Evolutionary conservation across 441 rosid genomes (phyloP).

Genomic region (Populus hybrid): DNA sequence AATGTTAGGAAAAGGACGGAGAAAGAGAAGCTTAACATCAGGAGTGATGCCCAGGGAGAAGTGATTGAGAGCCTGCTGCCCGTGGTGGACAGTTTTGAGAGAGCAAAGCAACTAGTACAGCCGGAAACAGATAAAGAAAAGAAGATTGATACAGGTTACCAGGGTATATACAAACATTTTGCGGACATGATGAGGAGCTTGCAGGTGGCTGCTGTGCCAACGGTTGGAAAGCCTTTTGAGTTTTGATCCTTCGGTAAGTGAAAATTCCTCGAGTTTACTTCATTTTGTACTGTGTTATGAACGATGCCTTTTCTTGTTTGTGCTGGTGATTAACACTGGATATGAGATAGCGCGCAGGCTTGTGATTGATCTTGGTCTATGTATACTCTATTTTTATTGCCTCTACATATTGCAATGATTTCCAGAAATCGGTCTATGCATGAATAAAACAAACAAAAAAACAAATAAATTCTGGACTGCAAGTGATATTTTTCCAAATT

Average conservation of each 20-base stretch:
- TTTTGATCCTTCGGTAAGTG: slow-evolving; percentile 76
- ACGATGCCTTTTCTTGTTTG: neutral
- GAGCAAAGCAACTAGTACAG: slow-evolving; percentile 56
- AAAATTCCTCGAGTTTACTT: neutral
- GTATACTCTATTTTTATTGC: neutral
- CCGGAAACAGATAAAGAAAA: slow-evolving; percentile 66
- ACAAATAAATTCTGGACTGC: neutral
- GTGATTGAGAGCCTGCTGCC: slow-evolving; percentile 66
- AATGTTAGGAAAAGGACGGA: slow-evolving; percentile 74
- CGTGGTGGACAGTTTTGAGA: slow-evolving; percentile 83
- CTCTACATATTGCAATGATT: neutral
- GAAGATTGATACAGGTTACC: slow-evolving; percentile 85
- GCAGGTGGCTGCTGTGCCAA: slow-evolving; percentile 40
- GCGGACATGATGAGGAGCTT: slow-evolving; percentile 83
- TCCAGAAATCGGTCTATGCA: neutral
- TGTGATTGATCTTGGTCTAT: neutral
- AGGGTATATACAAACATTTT: slow-evolving; percentile 84
- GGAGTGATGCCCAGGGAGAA: slow-evolving; percentile 59
- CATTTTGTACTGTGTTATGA: neutral
- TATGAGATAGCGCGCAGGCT: neutral
- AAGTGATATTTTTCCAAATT: neutral
- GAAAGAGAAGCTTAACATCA: slow-evolving; percentile 48
- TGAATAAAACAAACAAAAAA: neutral
- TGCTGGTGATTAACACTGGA: neutral
- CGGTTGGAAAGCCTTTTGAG: slow-evolving; percentile 64